Evolutionary conservation across 192 early-diverging fungal genomes (phyloP), one percentile per base, ranked within the genome.

Genomic region (Linderina pennispora): DNA sequence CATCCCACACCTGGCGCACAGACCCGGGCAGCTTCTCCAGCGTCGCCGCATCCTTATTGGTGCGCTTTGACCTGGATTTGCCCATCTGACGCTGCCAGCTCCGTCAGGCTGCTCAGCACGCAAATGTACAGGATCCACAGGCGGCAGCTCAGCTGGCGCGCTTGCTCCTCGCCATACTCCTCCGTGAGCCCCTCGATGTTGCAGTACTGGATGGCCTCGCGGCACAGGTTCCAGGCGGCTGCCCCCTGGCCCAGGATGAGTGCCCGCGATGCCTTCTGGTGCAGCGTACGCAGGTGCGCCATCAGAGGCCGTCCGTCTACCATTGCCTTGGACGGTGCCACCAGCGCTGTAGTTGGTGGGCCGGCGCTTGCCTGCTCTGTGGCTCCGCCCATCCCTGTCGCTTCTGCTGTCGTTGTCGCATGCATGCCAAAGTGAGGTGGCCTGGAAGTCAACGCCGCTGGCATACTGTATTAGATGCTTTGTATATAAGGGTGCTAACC

Each of bases 91-190:
- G 63, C 68, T 1, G 58, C 49, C 11, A 62, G 25, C 20, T 69
- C 65, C 0, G 65, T 40, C 24, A 71, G 33, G 37, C 61, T 71
- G 62, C 68, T 71, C 28, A 71, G 47, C 25, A 65, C 62, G 48
- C 68, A 71, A 17, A 71, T 71, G 26, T 71, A 59, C 28, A 71
- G 62, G 11, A 65, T 71, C 68, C 68, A 71, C 42, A 65, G 48
- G 5, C 68, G 68, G 15, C 60, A 63, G 46, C 68, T 65, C 45
- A 71, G 49, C 52, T 71, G 68, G 11, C 57, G 60, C 14, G 68
- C 60, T 34, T 71, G 61, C 25, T 65, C 51, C 53, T 59, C 48
- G 20, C 60, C 56, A 28, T 58, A 56, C 19, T 69, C 65, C 50
- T 43, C 5, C 18, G 54, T 39, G 7, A 71, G 68, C 13, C 23